Evolutionary conservation across 202 grass and related monocot genomes (phyloP), one percentile per base, ranked within the genome.

Genomic region (Dendrocalamus latiflorus): DNA sequence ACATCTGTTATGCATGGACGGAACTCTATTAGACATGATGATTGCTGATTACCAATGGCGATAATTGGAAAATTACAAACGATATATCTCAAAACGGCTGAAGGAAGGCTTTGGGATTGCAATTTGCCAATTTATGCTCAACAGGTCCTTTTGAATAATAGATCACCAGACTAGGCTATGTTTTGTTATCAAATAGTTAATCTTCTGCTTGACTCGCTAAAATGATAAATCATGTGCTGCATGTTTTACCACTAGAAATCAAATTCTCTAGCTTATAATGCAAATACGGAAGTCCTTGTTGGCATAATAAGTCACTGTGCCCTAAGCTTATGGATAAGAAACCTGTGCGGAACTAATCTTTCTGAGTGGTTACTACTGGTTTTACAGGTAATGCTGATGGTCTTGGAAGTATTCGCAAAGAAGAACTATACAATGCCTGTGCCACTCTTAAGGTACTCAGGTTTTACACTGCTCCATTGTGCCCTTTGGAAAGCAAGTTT

Each of bases 321-420:
- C 24, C 24, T 26, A n/a, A 54, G 51, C 47, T 5, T 48, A 30
- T 71, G 22, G 22, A 8, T 71, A 28, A 71, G 13, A 71, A 70
- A 50, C 68, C 9, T 65, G 18, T 49, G 10, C 26, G 0, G 30
- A 65, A 6, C 51, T 16, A 41, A 51, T 30, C 7, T 41, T 38
- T 80, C 48, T 38, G 8, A 68, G n/a, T 68, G 47, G 5, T 53
- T 15, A 55, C 30, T 53, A 0, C 1, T 20, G 4, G 15, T 74
- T 75, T 17, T 36, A 42, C 77, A 98, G 95, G 95, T 65, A 90
- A 98, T 61, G 95, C 89, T 41, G 92, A 98, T 88, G 95, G 95
- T 79, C 57, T 93, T 44, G 95, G 95, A 71, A 84, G 87, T 86
- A 87, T 20, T 75, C 87, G 92, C 33, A 86, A 79, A 70, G 84